A percentile compares a stretch with the other conserved stretches of the same genome.
phyloP scores from a whole-genome alignment of 139 green algal genomes.

The Chlamydomonas sp. region DNA sequence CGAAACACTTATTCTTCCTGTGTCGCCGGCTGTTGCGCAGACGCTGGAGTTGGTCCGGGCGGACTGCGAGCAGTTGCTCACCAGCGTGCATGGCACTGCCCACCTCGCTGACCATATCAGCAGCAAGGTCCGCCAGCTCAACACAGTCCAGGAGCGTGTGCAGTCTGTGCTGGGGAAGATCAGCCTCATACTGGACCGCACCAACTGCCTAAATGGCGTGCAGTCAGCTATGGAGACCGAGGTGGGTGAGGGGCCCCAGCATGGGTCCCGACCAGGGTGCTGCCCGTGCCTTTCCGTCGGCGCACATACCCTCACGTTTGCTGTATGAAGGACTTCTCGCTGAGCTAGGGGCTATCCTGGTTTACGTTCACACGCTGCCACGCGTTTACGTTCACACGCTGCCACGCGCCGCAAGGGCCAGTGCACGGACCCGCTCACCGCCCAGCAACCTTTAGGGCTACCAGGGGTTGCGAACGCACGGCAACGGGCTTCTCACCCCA shows the following conservation, averaged over 20 bases:
- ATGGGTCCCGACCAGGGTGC: not conserved
- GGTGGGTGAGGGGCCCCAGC: slow-evolving; percentile 18
- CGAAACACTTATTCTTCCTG: not conserved
- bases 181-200: slow-evolving; percentile 82
- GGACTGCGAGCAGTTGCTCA: slow-evolving; percentile 83
- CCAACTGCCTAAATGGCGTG: slow-evolving; percentile 81
- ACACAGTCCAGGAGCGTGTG: slow-evolving; percentile 82
- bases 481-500: not conserved
- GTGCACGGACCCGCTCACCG: no score
- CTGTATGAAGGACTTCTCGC: no score
- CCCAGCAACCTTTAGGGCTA: not conserved
- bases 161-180: slow-evolving; percentile 54
- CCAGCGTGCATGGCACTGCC: slow-evolving; percentile 74
- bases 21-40: slow-evolving; percentile 43
- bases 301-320: no score
- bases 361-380: no score
- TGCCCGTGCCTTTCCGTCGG: no score
- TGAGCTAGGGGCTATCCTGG: no score
- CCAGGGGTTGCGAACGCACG: not conserved
- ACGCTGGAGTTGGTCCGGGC: slow-evolving; percentile 77
- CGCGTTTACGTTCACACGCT: no score
- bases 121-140: slow-evolving; percentile 80
- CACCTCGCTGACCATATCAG: slow-evolving; percentile 86
- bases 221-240: slow-evolving; percentile 58
- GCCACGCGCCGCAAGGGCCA: no score